Base-by-base conservation (phyloP, 345 rosid species). In the Erysimum cheiranthoides region DNA sequence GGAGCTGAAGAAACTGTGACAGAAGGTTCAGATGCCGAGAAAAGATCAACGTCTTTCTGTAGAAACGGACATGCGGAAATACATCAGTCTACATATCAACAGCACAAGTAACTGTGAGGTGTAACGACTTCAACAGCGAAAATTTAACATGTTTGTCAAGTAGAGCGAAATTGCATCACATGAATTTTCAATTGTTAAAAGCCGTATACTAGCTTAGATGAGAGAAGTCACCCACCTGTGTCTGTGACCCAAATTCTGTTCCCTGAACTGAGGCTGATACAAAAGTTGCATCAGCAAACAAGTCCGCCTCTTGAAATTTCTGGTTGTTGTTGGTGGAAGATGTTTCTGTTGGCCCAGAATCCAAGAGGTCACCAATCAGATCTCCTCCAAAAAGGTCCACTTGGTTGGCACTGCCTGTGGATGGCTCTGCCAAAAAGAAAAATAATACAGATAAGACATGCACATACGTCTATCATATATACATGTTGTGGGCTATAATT, bases 251-350 rank as follows among this genome's bases (percentile, higher is more conserved):
- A 63, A 57, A 71, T 49, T 40, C 87, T 43, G 84, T 65, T 79
- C 83, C 81, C 73, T 81, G 82, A 56, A 90, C 70, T 17, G 90
- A 70, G 68, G 99, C 98, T 36, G 97, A 95, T 61, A 95, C 94
- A 82, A 95, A 95, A 76, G 81, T 66, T 78, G 98, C 98, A 87
- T 92, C 98, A 64, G 93, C 99, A 84, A 95, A 95, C 71, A 95
- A 89, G 81, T 95, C 99, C 68, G 70, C 85, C 52, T 89, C 96
- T 12, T 84, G 70, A 61, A 89, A 77, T 68, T 73, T 82, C 81
- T 42, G 73, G 9, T 58, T 71, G 61, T 71, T 77, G 73, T 58
- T 58, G 67, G 52, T 74, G 25, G 85, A 38, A 84, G 90, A 77
- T 57, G 79, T 68, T 70, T 86, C 87, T 25, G 79, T 70, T 57